A percentile compares a stretch with the other conserved stretches of the same genome.
These are phyloP conservation scores for Aureoboletus auriporus DNA, from an alignment of 768 basidiomycete genomes.

Conservation along the genomic window DNA sequence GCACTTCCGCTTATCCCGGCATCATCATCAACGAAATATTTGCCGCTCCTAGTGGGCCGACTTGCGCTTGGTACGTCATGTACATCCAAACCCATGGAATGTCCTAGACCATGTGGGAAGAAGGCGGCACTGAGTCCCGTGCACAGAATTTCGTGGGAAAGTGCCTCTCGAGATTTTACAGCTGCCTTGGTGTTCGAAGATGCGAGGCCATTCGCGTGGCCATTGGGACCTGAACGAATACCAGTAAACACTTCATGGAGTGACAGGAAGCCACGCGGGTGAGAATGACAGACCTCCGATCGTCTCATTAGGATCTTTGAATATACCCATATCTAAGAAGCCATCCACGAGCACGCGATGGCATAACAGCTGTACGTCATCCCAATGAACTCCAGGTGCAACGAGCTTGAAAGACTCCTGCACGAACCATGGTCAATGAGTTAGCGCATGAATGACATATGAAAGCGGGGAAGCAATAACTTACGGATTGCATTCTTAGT, in stretches of 20 bases:
- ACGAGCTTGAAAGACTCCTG: conserved; percentile 68
- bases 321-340: conserved; percentile 82
- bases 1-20: conserved; percentile 61
- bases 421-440: conserved; percentile 16
- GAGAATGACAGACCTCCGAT: conserved; percentile 6
- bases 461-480: conserved; percentile 1
- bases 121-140: conserved; percentile 81
- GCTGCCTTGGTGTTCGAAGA: not conserved
- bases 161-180: conserved; percentile 12
- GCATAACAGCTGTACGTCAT: conserved; percentile 77
- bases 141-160: conserved; percentile 55
- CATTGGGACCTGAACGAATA: not conserved
- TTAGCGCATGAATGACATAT: not conserved
- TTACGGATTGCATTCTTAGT: conserved; percentile 82
- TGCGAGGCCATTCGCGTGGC: conserved; percentile 1
- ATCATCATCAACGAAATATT: conserved; percentile 66
- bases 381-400: conserved; percentile 86
- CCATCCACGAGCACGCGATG: conserved; percentile 80
- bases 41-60: conserved; percentile 59
- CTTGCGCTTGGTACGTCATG: conserved; percentile 87
- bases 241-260: not conserved
- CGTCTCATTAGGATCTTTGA: conserved; percentile 57
- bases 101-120: conserved; percentile 93
- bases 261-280: not conserved
- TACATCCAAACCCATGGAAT: conserved; percentile 90